phyloP scores from a whole-genome alignment of 2,329 filamentous ascomycete species.

The Thielaviopsis punctulata region DNA sequence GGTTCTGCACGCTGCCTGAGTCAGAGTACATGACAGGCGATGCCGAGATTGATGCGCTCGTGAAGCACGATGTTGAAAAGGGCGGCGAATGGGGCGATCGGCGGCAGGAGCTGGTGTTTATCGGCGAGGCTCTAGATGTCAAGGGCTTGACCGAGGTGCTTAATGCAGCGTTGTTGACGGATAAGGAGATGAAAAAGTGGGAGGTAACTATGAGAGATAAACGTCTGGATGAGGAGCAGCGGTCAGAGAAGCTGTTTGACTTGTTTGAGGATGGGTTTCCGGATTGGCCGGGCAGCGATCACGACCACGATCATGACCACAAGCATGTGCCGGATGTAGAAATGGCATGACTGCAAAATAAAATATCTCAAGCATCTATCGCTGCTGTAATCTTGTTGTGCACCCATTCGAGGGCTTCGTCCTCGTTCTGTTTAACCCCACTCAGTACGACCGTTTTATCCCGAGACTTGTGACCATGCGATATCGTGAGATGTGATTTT shows the following conservation, averaged over 20 bases:
- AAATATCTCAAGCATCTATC: background rate
- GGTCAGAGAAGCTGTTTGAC: slow-evolving; percentile 28
- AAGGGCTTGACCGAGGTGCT: slow-evolving; percentile 32
- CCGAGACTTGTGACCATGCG: slow-evolving; percentile 44
- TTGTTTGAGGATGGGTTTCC: slow-evolving; percentile 43
- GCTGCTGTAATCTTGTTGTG: background rate
- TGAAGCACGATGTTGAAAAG: slow-evolving; percentile 31
- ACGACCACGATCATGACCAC: slow-evolving; percentile 21
- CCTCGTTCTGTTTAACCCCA: slow-evolving; percentile 19
- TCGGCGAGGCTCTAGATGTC: slow-evolving; percentile 46
- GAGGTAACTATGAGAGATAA: slow-evolving; percentile 32
- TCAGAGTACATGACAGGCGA: slow-evolving; percentile 32
- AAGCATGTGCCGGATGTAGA: slow-evolving; percentile 13
- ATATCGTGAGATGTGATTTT: slow-evolving; percentile 45
- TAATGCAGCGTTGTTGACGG: slow-evolving; percentile 44
- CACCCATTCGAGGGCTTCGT: background rate
- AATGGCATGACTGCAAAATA: background rate
- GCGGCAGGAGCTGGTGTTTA: slow-evolving; percentile 56
- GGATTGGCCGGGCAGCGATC: slow-evolving; percentile 32
- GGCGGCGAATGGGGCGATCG: slow-evolving; percentile 51
- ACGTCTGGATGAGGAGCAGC: slow-evolving; percentile 20
- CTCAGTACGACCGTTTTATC: slow-evolving; percentile 41
- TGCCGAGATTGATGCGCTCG: slow-evolving; percentile 28
- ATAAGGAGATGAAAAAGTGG: slow-evolving; percentile 38
- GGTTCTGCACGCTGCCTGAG: slow-evolving; percentile 43